Evolutionary conservation across 164 flowering plant species (phyloP), one percentile per base, ranked within the genome.

Genomic region (Nelumbo lutea): DNA sequence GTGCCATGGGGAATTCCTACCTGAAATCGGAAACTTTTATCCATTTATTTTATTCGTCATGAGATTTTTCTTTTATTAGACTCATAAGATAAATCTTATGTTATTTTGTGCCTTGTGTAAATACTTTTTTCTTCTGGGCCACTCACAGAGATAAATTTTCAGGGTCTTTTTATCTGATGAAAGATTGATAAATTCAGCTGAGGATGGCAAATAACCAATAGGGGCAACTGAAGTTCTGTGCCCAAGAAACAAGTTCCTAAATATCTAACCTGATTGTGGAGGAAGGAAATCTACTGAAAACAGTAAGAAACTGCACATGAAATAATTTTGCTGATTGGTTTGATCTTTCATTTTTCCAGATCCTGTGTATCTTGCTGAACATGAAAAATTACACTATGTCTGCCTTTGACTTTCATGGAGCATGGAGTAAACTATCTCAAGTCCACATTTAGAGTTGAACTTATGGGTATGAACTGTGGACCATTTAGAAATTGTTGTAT

Each of bases 151-250:
- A 8, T 47, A 1, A 0, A 50, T 51, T 60, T 51, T 10, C 70
- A 72, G 74, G 27, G 69, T 43, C 51, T 53, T 43, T 8, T 42
- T 60, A 50, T 65, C 7, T 27, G 57, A 69, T 3, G 15, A 6
- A 48, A 5, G 14, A 52, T 7, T 10, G 42, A 40, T 8, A 3
- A 48, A 68, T 59, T 4, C 14, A 6, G 27, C 27, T 27, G 10
- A 53, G 44, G 4, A 52, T 46, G 67, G 6, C 45, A 69, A 40
- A 39, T 40, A 9, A 61, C 15, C 8, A 51, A 55, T 64, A 10
- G 13, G 41, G 61, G 59, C 44, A 40, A 46, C 42, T 2, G 43
- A 62, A 62, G 50, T 10, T 39, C 15, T 46, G 4, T 68, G 50
- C 60, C 11, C 42, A 15, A 42, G 41, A 61, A 41, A 5, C 7